Evolutionary conservation across 306 rosid species (phyloP).

Genomic region (Canavalia gladiata): DNA sequence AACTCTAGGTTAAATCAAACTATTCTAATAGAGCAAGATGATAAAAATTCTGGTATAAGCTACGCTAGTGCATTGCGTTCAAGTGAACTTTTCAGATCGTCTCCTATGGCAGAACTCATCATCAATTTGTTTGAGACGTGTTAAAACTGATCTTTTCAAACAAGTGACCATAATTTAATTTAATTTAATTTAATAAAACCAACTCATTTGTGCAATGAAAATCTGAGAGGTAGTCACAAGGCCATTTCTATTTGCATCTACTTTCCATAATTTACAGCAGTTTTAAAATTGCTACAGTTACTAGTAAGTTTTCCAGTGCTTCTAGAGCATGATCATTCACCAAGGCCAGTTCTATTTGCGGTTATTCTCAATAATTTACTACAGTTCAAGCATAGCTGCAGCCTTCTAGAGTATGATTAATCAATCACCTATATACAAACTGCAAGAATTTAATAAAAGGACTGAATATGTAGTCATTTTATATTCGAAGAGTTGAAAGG

Average conservation of each 20-base stretch:
- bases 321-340: background rate
- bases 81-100: background rate
- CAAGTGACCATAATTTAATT: background rate
- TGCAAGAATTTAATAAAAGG: constrained; percentile 29
- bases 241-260: background rate
- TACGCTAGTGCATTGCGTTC: background rate
- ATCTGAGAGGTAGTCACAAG: constrained; percentile 15
- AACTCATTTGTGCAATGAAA: background rate
- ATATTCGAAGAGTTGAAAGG: constrained; percentile 49
- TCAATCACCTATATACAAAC: background rate
- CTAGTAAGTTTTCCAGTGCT: background rate
- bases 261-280: constrained; percentile 7
- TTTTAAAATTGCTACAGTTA: background rate
- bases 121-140: background rate
- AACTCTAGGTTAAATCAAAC: background rate
- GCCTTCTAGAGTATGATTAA: background rate
- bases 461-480: constrained; percentile 30
- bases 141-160: background rate
- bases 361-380: no score
- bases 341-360: no score
- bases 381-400: no score
- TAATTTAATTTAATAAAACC: constrained; percentile 16
- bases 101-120: constrained; percentile 10
- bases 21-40: background rate
- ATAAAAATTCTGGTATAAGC: background rate